phyloP scores from a whole-genome alignment of 305 asterid species.

The Caryopteris hybrid region DNA sequence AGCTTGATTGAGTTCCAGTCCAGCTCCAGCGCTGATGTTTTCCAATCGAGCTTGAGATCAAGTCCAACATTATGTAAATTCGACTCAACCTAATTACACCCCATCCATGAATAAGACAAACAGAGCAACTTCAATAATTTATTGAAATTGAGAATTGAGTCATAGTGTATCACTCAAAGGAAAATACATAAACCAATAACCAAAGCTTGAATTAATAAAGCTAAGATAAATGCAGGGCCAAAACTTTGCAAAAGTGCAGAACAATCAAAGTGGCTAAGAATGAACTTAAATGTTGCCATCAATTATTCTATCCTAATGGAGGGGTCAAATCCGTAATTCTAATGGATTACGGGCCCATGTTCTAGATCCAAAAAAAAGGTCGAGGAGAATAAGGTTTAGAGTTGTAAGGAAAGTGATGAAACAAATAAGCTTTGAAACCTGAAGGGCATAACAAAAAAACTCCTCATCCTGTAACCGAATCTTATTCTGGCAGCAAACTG shows the following conservation, averaged over 20 bases:
- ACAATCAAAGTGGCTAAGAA: neutral
- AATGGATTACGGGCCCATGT: slow-evolving; percentile 21
- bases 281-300: slow-evolving; percentile 27
- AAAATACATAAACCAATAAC: neutral
- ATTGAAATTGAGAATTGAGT: too few species aligned
- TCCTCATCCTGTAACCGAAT: slow-evolving; percentile 36
- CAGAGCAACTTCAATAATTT: too few species aligned
- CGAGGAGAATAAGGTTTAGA: slow-evolving; percentile 21
- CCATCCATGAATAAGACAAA: too few species aligned
- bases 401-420: slow-evolving; percentile 18
- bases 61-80: too few species aligned
- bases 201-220: neutral
- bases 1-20: too few species aligned
- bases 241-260: neutral
- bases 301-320: slow-evolving; percentile 42
- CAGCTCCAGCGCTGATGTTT: too few species aligned
- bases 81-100: too few species aligned
- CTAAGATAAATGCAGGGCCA: neutral
- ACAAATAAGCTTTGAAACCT: slow-evolving; percentile 30
- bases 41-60: too few species aligned
- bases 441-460: slow-evolving; percentile 32
- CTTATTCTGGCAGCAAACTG: slow-evolving; percentile 43
- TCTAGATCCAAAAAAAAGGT: slow-evolving; percentile 17
- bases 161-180: neutral
- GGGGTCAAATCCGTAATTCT: slow-evolving; percentile 18